These are phyloP conservation scores for Sanguinoderma infundibulare DNA, from an alignment of 1,284 basidiomycete genomes.

Conservation along the genomic window DNA sequence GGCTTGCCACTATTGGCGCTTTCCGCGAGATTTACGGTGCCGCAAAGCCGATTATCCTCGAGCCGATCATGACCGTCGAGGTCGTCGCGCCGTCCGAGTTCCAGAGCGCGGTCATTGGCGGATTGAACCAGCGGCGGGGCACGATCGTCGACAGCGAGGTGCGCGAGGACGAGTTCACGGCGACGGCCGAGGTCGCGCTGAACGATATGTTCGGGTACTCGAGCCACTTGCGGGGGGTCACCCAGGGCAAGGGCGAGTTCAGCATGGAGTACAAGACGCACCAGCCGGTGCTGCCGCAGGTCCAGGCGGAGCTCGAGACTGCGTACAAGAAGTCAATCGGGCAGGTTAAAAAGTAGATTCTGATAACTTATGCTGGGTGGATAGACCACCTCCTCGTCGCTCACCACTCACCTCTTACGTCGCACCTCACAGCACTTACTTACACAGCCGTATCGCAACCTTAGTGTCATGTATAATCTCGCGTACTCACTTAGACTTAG, in stretches of 20 bases:
- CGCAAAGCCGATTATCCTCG: constrained; percentile 84
- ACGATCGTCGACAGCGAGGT: constrained; percentile 97
- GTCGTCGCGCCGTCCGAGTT: constrained; percentile 97
- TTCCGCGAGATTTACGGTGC: constrained; percentile 90
- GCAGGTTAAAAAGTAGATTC: constrained; percentile 58
- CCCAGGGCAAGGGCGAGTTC: constrained; percentile 96
- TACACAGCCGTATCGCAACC: constrained; percentile 5
- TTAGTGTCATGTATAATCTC: constrained; percentile 21
- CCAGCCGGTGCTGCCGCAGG: constrained; percentile 85
- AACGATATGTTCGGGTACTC: constrained; percentile 99
- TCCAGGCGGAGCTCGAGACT: constrained; percentile 83
- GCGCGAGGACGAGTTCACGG: constrained; percentile 96
- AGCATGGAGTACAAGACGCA: constrained; percentile 98
- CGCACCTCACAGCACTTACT: background rate
- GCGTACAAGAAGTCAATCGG: constrained; percentile 53
- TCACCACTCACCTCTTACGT: background rate
- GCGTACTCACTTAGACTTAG: constrained; percentile 9
- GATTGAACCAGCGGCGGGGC: constrained; percentile 91
- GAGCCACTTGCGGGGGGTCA: constrained; percentile 88
- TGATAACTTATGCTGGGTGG: background rate
- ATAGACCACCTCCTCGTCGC: background rate
- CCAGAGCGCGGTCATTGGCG: constrained; percentile 96
- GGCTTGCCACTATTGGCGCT: constrained; percentile 88
- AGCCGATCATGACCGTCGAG: constrained; percentile 99
- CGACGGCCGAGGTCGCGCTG: constrained; percentile 89